Conservation (phyloP, 1,284 basidiomycete species). For the Cryptococcus neoformans region DNA sequence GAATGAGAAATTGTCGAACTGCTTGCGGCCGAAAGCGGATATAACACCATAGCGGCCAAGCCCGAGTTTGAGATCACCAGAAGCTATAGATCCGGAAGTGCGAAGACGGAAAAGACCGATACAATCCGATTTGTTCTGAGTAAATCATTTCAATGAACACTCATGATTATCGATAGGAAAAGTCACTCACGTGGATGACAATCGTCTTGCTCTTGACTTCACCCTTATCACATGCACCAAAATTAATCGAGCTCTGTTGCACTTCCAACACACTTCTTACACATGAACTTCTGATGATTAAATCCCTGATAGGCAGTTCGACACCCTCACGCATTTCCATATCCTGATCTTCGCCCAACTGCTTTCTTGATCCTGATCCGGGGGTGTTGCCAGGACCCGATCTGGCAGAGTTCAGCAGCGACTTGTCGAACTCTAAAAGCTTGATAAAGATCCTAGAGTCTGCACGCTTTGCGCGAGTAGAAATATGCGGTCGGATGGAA, state of each 20-base stretch:
- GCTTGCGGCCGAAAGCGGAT: slow-evolving; percentile 53
- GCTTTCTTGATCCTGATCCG: background rate
- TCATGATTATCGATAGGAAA: background rate
- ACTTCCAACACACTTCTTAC: slow-evolving; percentile 53
- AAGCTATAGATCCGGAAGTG: slow-evolving; percentile 54
- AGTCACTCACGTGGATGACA: slow-evolving; percentile 45
- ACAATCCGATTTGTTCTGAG: slow-evolving; percentile 50
- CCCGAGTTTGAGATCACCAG: slow-evolving; percentile 53
- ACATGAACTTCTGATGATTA: slow-evolving; percentile 51
- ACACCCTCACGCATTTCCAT: slow-evolving; percentile 18
- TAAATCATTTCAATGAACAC: background rate
- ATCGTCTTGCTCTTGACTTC: slow-evolving; percentile 53
- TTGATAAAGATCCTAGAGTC: slow-evolving; percentile 53
- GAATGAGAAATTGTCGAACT: slow-evolving; percentile 51
- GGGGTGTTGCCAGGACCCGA: slow-evolving; percentile 2
- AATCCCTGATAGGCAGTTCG: slow-evolving; percentile 53
- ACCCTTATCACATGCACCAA: slow-evolving; percentile 54
- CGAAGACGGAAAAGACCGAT: slow-evolving; percentile 54
- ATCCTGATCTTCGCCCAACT: background rate
- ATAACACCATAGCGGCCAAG: slow-evolving; percentile 54
- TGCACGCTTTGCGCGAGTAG: slow-evolving; percentile 50
- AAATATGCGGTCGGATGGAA: slow-evolving; percentile 52
- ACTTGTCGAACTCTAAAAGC: slow-evolving; percentile 50
- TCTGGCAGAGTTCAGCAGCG: slow-evolving; percentile 17
- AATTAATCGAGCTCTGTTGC: slow-evolving; percentile 55